Base-by-base conservation (phyloP, 2,329 filamentous ascomycete species). In the Colletotrichum cereale region DNA sequence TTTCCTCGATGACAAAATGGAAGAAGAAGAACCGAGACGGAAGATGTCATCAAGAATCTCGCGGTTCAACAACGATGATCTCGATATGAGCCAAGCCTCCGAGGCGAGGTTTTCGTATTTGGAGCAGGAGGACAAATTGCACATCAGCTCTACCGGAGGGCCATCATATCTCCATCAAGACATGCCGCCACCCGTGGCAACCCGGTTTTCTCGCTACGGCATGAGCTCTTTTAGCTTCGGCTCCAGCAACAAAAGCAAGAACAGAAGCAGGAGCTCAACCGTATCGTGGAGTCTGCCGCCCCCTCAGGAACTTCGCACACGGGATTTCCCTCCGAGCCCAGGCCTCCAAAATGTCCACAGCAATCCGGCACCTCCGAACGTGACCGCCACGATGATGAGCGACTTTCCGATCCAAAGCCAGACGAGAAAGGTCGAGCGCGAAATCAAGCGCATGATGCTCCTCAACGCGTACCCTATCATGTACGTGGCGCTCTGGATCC, bases 401-500 rank as follows among this genome's bases (percentile, higher is more conserved):
- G 67, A 69, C 56, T 76, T 76, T 48, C 75, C 74, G 26, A 66
- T 74, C 34, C 75, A 72, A 21, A 65, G 50, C 36, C 67, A 71
- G 55, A 73, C 75, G 52, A 74, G 67, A n/a, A 70, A 74, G 48
- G 68, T 74, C 31, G 73, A 76, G 72, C 74, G 67, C 53, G 75
- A 78, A 67, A 75, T 80, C 36, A 77, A 76, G 57, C 77, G 77
- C 58, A 78, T 82, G 72, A 75, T 83, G 26, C 73, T 82, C 10
- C 74, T 83, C 61, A 81, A 82, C 64, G 81, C 79, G 2, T 83
- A 82, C 60, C 81, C 81, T 0, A 78, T 81, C 55, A 77, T 77
- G 47, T 82, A 81, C 74, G 78, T 82, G 53, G 57, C 82, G 6
- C 77, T 82, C n/a, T 82, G 79, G 80, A 76, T 83, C 8, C 81